Conservation (phyloP, 805 yeast genomes). For the Vanderwaltozyma polyspora region DNA sequence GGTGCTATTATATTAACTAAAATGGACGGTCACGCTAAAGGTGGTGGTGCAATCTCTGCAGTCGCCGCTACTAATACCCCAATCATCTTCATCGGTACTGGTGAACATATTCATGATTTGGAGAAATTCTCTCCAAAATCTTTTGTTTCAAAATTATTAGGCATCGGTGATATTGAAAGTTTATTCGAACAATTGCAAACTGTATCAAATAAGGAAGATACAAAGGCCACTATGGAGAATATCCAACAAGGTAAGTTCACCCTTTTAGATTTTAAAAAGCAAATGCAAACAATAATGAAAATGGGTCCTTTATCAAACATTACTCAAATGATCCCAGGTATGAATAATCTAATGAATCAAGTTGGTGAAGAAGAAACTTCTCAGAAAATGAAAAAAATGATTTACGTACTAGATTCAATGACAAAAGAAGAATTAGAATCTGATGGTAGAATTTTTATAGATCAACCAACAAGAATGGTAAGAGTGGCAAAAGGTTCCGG, state of each 20-base stretch:
- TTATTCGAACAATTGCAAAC: slow-evolving; percentile 83
- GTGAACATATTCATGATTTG: slow-evolving; percentile 89
- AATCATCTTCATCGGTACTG: slow-evolving; percentile 92
- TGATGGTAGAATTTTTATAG: slow-evolving; percentile 71
- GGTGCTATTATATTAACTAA: slow-evolving; percentile 93
- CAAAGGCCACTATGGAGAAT: slow-evolving; percentile 82
- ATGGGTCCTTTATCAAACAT: slow-evolving; percentile 95
- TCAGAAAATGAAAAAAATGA: slow-evolving; percentile 74
- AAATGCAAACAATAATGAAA: slow-evolving; percentile 88
- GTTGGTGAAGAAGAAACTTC: slow-evolving; percentile 89
- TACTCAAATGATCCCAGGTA: slow-evolving; percentile 90
- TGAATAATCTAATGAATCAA: slow-evolving; percentile 76
- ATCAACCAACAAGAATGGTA: slow-evolving; percentile 74
- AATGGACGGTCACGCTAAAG: slow-evolving; percentile 98
- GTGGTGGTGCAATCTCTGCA: slow-evolving; percentile 99
- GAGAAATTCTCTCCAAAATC: slow-evolving; percentile 85
- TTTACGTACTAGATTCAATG: slow-evolving; percentile 92
- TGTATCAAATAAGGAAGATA: slow-evolving; percentile 66
- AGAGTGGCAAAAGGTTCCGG: slow-evolving; percentile 94
- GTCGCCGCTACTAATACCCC: slow-evolving; percentile 97
- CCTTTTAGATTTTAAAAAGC: slow-evolving; percentile 80
- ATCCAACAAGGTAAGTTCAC: slow-evolving; percentile 93
- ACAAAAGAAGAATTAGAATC: slow-evolving; percentile 81
- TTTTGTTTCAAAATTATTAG: slow-evolving; percentile 82
- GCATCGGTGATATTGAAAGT: slow-evolving; percentile 92